A percentile compares a stretch with the other conserved stretches of the same genome.
phyloP scores from a whole-genome alignment of 345 rosid species.

The Gynandropsis gynandra region DNA sequence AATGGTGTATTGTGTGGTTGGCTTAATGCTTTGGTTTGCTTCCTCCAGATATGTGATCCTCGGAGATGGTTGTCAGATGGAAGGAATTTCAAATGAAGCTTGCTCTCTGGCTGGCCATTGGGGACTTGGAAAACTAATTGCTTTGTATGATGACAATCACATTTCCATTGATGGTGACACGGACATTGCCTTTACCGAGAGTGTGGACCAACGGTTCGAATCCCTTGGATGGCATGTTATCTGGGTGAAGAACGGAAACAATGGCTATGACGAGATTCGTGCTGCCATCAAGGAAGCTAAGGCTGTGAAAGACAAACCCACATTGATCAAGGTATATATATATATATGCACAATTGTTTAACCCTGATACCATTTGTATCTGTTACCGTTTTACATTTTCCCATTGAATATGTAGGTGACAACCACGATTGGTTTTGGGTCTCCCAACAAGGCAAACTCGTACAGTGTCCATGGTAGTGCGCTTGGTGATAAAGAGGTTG shows the following conservation, averaged over 20 bases:
- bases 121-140: constrained; percentile 88
- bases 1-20: background rate
- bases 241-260: constrained; percentile 90
- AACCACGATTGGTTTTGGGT: constrained; percentile 68
- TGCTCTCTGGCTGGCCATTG: constrained; percentile 78
- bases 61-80: constrained; percentile 92
- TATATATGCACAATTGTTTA: constrained; percentile 5
- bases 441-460: constrained; percentile 65
- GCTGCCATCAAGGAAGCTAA: constrained; percentile 77
- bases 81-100: constrained; percentile 69
- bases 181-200: constrained; percentile 77
- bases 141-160: constrained; percentile 84
- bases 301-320: constrained; percentile 68
- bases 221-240: constrained; percentile 89
- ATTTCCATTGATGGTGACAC: constrained; percentile 87
- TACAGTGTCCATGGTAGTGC: constrained; percentile 71
- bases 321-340: constrained; percentile 59
- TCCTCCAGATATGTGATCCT: constrained; percentile 43
- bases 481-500: constrained; percentile 69
- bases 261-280: constrained; percentile 68
- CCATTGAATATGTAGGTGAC: constrained; percentile 40
- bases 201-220: constrained; percentile 63
- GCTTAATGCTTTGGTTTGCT: constrained; percentile 7
- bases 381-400: background rate
- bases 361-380: background rate